Base-by-base conservation (phyloP, 1,284 basidiomycete genomes). In the Naganishia liquefaciens region DNA sequence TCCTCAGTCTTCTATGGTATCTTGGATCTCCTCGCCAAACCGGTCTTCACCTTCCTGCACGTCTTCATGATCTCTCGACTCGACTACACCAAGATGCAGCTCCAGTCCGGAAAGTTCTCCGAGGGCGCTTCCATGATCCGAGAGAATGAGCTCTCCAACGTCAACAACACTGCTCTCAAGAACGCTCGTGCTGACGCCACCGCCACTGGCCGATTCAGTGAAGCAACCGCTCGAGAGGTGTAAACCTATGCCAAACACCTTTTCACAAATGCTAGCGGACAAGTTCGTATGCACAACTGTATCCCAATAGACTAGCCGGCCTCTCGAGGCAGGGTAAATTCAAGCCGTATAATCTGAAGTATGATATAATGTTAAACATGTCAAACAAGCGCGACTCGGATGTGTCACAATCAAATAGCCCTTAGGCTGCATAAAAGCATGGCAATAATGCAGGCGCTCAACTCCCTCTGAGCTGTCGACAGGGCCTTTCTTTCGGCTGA, bases 21-120 rank as follows among this genome's bases (percentile, higher is more conserved):
- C 65, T 80, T 87, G 63, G 86, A 87, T 70, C 61, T 87, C 17
- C 64, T 86, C 68, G 80, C 83, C 65, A 85, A 82, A 66, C 84
- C 84, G 5, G 73, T 83, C 63, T 84, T 82, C 70, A 68, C 68
- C 67, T 55, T 74, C 51, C 58, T 54, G 33, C 66, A 62, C 60
- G 68, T 72, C 62, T 69, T 47, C 55, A 54, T 68, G 27, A 25
- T 66, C 15, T 44, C 55, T 43, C 68, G 66, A 44, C 66, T 74
- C 63, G 73, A 79, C 67, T 70, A 74, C 64, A 69, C 70, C 54
- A 69, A 67, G 51, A 70, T 75, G 53, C 72, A 75, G 58, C 71
- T 76, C 37, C 69, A 68, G 30, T 74, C 72, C 33, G 64, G 64
- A 23, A 65, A 65, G 50, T 65, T 61, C 64, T 65, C 64, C 40